Base-by-base conservation (phyloP, 805 yeast genomes). In the Metschnikowia lachancei region DNA sequence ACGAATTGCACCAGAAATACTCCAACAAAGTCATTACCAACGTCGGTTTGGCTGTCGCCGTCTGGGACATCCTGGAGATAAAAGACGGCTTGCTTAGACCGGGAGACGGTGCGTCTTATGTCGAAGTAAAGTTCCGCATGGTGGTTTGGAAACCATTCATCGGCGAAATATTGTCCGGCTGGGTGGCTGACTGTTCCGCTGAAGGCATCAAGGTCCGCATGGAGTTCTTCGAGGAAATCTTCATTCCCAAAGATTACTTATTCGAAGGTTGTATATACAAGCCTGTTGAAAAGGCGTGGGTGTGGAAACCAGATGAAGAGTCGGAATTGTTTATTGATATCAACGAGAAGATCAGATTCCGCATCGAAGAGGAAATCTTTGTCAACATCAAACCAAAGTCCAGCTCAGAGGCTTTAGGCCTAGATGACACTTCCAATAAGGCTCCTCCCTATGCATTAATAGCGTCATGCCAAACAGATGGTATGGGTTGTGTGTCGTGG, bases 401-500 rank as follows among this genome's bases (percentile, higher is more conserved):
- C 4, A 88, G 90, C 18, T 72, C 72, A 41, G 80, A 77, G 51
- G 71, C 77, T 26, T 67, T 66, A 45, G 66, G 67, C 13, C 39
- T 54, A 29, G 78, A 73, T 50, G 67, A 65, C 10, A 56, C 64
- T 10, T 56, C 61, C 18, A 66, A 66, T 22, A 75, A 75, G 45
- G 71, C 77, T 11, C 94, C 97, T 10, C 89, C 97, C 13, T 91
- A 89, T 67, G 87, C 89, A 9, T 67, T 92, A 22, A 66, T 87
- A 24, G 98, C 92, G 14, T 86, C 96, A 53, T 90, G 97, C 64
- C 97, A 90, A 63, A 82, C 89, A 3, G 97, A 90, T 59, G 99
- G 99, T 36, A 88, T 90, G 95, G 99, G 99, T 4, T 81, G 95
- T 56, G 83, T 88, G 34, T 80, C 91, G 46, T 94, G 99, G 99